These are phyloP conservation scores for Ilyonectria sp. DNA, from an alignment of 2,329 filamentous ascomycete genomes.

Conservation along the genomic window DNA sequence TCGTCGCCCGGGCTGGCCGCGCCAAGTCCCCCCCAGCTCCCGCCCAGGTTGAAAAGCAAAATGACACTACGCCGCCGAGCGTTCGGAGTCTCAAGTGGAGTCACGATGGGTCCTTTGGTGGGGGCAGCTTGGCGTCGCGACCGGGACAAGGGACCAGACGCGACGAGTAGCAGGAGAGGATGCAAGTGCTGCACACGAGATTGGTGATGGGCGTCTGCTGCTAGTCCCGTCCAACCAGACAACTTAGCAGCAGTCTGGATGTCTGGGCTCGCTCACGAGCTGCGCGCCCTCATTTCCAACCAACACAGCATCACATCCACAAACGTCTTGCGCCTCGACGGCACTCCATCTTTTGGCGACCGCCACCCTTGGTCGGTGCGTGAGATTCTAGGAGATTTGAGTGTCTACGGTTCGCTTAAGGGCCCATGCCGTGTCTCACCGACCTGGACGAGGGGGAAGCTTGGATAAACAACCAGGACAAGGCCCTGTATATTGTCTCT, in stretches of 20 bases:
- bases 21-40: slow-evolving; percentile 19
- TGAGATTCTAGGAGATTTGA: slow-evolving; percentile 28
- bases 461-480: slow-evolving; percentile 31
- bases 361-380: slow-evolving; percentile 26
- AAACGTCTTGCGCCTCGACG: slow-evolving; percentile 3
- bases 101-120: slow-evolving; percentile 41
- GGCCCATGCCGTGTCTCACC: slow-evolving; percentile 45
- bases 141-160: slow-evolving; percentile 40
- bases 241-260: slow-evolving; percentile 28
- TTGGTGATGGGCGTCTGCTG: slow-evolving; percentile 46
- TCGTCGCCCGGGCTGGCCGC: slow-evolving; percentile 30
- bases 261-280: slow-evolving; percentile 36
- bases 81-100: slow-evolving; percentile 46
- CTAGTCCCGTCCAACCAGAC: slow-evolving; percentile 28
- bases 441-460: slow-evolving; percentile 30
- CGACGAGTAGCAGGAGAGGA: slow-evolving; percentile 46
- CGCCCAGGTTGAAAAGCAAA: slow-evolving; percentile 30
- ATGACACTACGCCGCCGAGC: slow-evolving; percentile 41
- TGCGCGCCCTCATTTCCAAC: slow-evolving; percentile 44
- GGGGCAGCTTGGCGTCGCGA: slow-evolving; percentile 42
- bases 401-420: slow-evolving; percentile 38
- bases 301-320: slow-evolving; percentile 30
- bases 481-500: slow-evolving; percentile 31
- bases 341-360: slow-evolving; percentile 24
- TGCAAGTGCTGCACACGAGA: slow-evolving; percentile 46